Percentiles rank a stretch among this genome's conserved stretches.
Conservation (phyloP, 2,329 filamentous ascomycete genomes). For the Apiospora saccharicola region DNA sequence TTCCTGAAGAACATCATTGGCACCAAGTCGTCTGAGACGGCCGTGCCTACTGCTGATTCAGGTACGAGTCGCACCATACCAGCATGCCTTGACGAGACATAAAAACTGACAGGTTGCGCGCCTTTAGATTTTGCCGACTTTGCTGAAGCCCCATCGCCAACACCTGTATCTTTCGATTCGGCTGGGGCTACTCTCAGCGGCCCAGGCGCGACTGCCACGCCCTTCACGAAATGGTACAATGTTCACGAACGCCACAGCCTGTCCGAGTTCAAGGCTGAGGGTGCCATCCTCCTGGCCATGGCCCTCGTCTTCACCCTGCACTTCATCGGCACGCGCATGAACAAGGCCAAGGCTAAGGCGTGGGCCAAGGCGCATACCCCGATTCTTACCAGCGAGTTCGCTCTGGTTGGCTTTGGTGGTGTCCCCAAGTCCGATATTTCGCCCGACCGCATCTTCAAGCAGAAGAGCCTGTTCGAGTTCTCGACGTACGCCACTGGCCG, state of each 20-base stretch:
- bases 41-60: conserved; percentile 63
- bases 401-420: conserved; percentile 80
- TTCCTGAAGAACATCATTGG: conserved; percentile 75
- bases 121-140: conserved; percentile 91
- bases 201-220: conserved; percentile 59
- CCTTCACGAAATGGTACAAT: conserved; percentile 96
- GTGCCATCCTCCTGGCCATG: conserved; percentile 79
- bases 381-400: conserved; percentile 80
- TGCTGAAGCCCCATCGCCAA: conserved; percentile 76
- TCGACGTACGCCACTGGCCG: conserved; percentile 88
- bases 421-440: conserved; percentile 56
- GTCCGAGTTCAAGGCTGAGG: conserved; percentile 87
- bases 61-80: conserved; percentile 58
- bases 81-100: conserved; percentile 23
- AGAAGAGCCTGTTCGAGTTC: conserved; percentile 89
- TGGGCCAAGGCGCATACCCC: conserved; percentile 82
- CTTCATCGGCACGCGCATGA: conserved; percentile 79
- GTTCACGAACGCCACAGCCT: conserved; percentile 88
- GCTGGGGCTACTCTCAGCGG: conserved; percentile 52
- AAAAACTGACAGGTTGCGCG: conserved; percentile 7
- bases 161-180: conserved; percentile 58
- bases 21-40: conserved; percentile 64
- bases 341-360: conserved; percentile 78
- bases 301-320: conserved; percentile 79
- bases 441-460: conserved; percentile 73